Base-by-base conservation (phyloP, 805 yeast genomes). In the Yamadazyma phyllophila region DNA sequence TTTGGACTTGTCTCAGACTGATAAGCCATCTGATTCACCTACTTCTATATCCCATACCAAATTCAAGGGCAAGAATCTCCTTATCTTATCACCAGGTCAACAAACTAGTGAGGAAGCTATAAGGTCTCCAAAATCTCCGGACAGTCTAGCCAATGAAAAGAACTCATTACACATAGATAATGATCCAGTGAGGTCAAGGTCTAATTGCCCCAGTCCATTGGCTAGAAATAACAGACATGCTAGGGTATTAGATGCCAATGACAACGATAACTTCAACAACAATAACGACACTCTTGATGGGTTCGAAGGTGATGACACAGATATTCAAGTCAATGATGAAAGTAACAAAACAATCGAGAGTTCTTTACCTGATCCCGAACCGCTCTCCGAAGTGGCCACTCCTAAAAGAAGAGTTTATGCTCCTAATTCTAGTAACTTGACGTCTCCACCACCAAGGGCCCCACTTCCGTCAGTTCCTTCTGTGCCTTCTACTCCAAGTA, bases 211-310 rank as follows among this genome's bases (percentile, higher is more conserved):
- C 7, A 67, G 74, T 26, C 77, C 77, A 6, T 57, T 67, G 57
- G 77, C 75, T 1, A 66, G 58, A 49, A 71, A 61, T 6, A 71
- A 71, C 45, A 59, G 77, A 42, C 77, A 71, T 50, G 77, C 77
- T 2, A 60, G 76, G 26, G 74, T 71, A 7, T 67, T 71, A 3
- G 77, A 71, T 48, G 63, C 71, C 2, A 61, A 58, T 41, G 60
- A 56, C 34, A 45, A 52, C 16, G 53, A 54, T 29, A 51, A 36
- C 33, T 36, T 47, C 13, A 51, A 51, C 20, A 47, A 43, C n/a
- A 34, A 38, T 27, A 45, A 41, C 9, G 39, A 33, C 11, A 37
- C 36, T 20, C 13, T 15, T 29, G 34, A 13, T 10, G 14, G 7
- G 20, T 24, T 24, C 13, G 35, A 36, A n/a, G 36, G 20, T 13